These are phyloP conservation scores for Pyrenula aspistea DNA, from an alignment of 495 filamentous ascomycete species.

Conservation along the genomic window DNA sequence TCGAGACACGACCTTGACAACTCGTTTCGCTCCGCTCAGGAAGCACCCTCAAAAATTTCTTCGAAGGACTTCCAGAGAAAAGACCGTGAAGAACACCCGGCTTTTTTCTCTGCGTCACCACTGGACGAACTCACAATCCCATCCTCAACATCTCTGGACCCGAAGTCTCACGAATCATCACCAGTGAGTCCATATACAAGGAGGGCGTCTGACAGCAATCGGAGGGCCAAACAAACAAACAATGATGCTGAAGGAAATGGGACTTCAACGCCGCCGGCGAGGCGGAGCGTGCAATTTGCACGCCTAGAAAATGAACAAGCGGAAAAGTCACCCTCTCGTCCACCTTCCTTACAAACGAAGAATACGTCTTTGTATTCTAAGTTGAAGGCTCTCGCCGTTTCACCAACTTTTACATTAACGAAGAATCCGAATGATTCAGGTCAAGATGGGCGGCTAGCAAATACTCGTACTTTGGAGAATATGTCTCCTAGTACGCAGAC, in stretches of 20 bases:
- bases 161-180: neutral
- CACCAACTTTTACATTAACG: slow-evolving; percentile 24
- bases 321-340: slow-evolving; percentile 33
- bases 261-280: slow-evolving; percentile 30
- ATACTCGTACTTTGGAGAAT: slow-evolving; percentile 21
- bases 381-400: slow-evolving; percentile 44
- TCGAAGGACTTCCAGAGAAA: neutral
- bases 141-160: neutral
- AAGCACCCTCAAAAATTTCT: too few relatives aligned
- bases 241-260: slow-evolving; percentile 9
- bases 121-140: neutral
- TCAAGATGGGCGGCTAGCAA: slow-evolving; percentile 13
- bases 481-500: slow-evolving; percentile 34
- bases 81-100: neutral
- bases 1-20: too few relatives aligned
- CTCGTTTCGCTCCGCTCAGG: too few relatives aligned
- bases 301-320: slow-evolving; percentile 28
- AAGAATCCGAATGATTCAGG: slow-evolving; percentile 14
- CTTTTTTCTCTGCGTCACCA: neutral
- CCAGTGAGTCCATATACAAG: neutral
- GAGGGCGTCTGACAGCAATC: neutral
- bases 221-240: neutral
- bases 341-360: slow-evolving; percentile 44
- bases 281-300: slow-evolving; percentile 55
- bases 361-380: slow-evolving; percentile 56